These are phyloP conservation scores for Aureobasidium sp. DNA, from an alignment of 2,329 filamentous ascomycete species.

Conservation along the genomic window DNA sequence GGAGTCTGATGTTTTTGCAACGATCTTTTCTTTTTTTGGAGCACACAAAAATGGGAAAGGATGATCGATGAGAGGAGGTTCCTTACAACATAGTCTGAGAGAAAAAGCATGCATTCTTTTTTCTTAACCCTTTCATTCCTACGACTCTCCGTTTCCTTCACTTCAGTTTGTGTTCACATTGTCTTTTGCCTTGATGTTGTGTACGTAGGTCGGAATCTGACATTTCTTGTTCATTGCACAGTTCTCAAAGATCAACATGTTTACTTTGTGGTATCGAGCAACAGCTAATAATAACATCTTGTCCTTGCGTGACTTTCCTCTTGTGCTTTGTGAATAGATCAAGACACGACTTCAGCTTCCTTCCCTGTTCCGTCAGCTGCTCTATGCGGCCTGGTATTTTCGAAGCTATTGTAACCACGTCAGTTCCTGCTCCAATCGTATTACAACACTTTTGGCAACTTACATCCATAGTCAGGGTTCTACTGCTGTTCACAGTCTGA, in stretches of 20 bases:
- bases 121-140: neutral
- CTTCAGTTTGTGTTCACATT: neutral
- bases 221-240: too few species aligned
- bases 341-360: neutral
- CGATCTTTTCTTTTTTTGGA: slow-evolving; percentile 3
- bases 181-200: neutral
- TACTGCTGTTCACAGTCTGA: slow-evolving; percentile 85
- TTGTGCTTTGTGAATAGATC: neutral
- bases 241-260: neutral
- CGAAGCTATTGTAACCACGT: slow-evolving; percentile 23
- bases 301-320: neutral
- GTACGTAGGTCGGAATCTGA: neutral
- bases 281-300: neutral
- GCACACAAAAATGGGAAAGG: neutral
- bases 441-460: slow-evolving; percentile 39
- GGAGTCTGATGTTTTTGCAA: slow-evolving; percentile 10
- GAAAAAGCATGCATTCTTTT: slow-evolving; percentile 14
- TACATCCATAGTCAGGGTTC: slow-evolving; percentile 90
- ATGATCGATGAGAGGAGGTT: slow-evolving; percentile 3
- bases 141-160: neutral
- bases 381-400: slow-evolving; percentile 27
- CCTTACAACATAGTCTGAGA: neutral
- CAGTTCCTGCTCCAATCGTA: neutral
- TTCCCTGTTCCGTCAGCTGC: neutral
- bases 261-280: neutral